phyloP scores from a whole-genome alignment of 805 yeast genomes.

The Maudiozyma saulgeensis region DNA sequence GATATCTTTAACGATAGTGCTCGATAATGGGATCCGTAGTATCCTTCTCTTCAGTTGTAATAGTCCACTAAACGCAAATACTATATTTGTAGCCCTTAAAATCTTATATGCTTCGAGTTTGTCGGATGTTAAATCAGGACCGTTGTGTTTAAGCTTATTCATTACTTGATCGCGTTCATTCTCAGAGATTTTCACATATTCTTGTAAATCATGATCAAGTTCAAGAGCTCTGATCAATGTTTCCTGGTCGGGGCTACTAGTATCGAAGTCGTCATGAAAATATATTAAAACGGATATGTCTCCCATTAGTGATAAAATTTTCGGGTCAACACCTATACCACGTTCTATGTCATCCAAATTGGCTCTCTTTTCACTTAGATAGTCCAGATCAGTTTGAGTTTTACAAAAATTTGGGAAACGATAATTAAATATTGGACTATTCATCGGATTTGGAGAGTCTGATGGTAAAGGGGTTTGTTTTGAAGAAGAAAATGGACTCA shows the following conservation, averaged over 20 bases:
- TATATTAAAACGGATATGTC: slow-evolving; percentile 37
- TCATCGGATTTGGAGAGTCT: background rate
- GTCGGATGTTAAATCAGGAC: slow-evolving; percentile 10
- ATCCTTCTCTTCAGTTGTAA: slow-evolving; percentile 51
- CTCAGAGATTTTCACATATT: slow-evolving; percentile 17
- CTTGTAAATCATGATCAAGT: slow-evolving; percentile 27
- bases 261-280: slow-evolving; percentile 11
- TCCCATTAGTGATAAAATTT: slow-evolving; percentile 48
- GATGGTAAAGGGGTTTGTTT: background rate
- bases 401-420: background rate
- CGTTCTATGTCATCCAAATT: slow-evolving; percentile 43
- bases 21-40: slow-evolving; percentile 38
- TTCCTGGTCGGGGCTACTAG: background rate
- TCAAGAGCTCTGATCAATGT: slow-evolving; percentile 28
- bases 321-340: slow-evolving; percentile 56
- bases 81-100: slow-evolving; percentile 40
- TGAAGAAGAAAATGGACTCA: slow-evolving; percentile 18
- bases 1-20: slow-evolving; percentile 38
- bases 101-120: slow-evolving; percentile 15
- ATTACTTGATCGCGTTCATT: slow-evolving; percentile 18
- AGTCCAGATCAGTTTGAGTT: background rate
- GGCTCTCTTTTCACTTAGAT: slow-evolving; percentile 13
- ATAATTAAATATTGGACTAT: background rate
- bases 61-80: slow-evolving; percentile 45
- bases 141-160: background rate